A percentile compares a stretch with the other conserved stretches of the same genome.
These are phyloP conservation scores for Daldinia vernicosa DNA, from an alignment of 495 filamentous ascomycete genomes.

Conservation along the genomic window DNA sequence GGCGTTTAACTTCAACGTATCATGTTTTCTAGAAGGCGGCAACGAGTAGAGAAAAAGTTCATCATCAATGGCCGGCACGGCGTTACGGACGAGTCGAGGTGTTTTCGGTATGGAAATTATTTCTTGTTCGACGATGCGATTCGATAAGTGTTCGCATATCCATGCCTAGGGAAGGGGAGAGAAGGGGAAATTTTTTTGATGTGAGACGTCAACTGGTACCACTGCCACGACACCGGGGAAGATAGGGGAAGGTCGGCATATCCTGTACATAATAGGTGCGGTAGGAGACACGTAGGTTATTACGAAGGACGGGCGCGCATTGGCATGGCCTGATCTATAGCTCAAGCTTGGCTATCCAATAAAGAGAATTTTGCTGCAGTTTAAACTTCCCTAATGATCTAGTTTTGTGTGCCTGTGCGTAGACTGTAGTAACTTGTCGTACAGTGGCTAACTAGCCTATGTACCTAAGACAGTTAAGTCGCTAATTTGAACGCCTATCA, in stretches of 20 bases:
- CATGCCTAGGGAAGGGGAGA: not conserved
- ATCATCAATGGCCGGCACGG: constrained; percentile 12
- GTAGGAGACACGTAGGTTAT: not conserved
- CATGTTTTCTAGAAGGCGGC: constrained; percentile 8
- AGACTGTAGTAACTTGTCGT: not conserved
- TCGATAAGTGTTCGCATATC: not conserved
- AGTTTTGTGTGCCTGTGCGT: not conserved
- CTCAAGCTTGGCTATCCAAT: not conserved
- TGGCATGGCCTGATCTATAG: not conserved
- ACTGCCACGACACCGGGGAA: not conserved
- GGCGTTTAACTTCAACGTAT: constrained; percentile 9
- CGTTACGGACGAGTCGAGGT: constrained; percentile 9
- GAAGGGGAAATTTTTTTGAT: not conserved
- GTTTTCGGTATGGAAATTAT: not conserved
- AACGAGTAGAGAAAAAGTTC: constrained; percentile 30
- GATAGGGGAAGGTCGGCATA: not conserved
- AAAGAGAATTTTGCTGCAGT: not conserved
- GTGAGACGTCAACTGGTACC: not conserved
- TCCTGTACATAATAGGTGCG: not conserved
- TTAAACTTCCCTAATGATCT: not conserved
- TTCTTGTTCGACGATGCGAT: not conserved
- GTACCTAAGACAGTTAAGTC: no score
- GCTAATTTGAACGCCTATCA: no score
- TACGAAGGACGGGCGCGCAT: not conserved
- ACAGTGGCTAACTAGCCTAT: no score